Evolutionary conservation across 257 asterid genomes (phyloP).

Genomic region (Oldenlandia corymbosa): DNA sequence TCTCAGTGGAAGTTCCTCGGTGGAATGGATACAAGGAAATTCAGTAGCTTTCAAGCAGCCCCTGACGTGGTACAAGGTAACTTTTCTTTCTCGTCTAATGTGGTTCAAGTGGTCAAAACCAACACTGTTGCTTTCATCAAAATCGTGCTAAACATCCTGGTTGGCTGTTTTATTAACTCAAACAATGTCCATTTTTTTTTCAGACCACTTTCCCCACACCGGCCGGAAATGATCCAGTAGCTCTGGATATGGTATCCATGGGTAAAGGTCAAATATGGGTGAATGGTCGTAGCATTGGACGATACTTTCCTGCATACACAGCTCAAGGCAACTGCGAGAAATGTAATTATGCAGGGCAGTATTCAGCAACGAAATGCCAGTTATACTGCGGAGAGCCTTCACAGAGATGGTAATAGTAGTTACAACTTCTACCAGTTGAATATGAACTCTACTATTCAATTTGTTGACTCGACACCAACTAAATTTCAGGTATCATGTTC

Average conservation of each 20-base stretch:
- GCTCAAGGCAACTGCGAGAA: constrained; percentile 66
- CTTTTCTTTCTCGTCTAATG: neutral
- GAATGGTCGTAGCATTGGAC: constrained; percentile 79
- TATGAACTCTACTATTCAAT: neutral
- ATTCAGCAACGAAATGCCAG: constrained; percentile 67
- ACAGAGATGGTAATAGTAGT: constrained; percentile 88
- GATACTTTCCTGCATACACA: constrained; percentile 83
- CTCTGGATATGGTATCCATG: constrained; percentile 81
- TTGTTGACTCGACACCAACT: neutral
- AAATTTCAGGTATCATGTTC: constrained; percentile 66
- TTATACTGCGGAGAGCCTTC: constrained; percentile 75
- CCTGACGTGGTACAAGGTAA: constrained; percentile 95
- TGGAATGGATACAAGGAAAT: constrained; percentile 64
- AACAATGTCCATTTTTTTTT: constrained; percentile 7
- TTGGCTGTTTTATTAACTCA: neutral
- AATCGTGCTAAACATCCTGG: neutral
- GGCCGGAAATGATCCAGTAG: constrained; percentile 69
- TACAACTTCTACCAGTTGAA: neutral
- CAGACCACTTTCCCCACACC: constrained; percentile 77
- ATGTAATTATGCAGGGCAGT: constrained; percentile 72
- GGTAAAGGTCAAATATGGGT: constrained; percentile 93
- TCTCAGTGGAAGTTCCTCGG: constrained; percentile 62
- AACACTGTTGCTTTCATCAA: neutral
- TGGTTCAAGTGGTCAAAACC: neutral
- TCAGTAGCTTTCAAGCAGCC: constrained; percentile 66